Conservation (phyloP, 306 rosid genomes). For the Malus fusca region DNA sequence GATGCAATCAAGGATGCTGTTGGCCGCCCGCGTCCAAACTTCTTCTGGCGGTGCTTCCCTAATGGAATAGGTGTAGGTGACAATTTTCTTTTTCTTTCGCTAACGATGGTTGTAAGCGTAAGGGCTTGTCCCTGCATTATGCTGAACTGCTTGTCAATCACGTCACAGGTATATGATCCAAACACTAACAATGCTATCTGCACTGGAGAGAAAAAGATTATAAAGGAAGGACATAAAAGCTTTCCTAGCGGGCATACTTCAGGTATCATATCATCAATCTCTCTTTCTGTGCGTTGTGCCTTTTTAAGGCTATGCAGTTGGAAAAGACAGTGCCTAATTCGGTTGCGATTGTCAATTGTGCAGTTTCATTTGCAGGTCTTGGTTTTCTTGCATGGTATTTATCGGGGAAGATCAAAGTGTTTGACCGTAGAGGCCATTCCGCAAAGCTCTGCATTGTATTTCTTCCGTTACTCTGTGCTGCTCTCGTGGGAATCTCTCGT, state of each 20-base stretch:
- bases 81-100: background rate
- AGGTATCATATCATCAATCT: slow-evolving; percentile 12
- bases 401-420: slow-evolving; percentile 45
- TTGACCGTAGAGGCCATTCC: slow-evolving; percentile 42
- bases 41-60: slow-evolving; percentile 46
- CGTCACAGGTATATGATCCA: slow-evolving; percentile 23
- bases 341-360: slow-evolving; percentile 18
- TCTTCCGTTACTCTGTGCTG: slow-evolving; percentile 40
- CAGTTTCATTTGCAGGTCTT: slow-evolving; percentile 56
- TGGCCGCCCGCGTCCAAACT: slow-evolving; percentile 52
- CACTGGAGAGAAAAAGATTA: slow-evolving; percentile 8
- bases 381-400: slow-evolving; percentile 47
- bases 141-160: background rate
- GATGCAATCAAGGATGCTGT: slow-evolving; percentile 49
- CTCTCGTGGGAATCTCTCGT: slow-evolving; percentile 35
- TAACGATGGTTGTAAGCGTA: no score
- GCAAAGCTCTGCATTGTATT: slow-evolving; percentile 35
- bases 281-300: background rate
- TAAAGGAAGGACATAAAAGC: slow-evolving; percentile 54
- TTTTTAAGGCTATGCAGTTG: background rate
- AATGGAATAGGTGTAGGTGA: slow-evolving; percentile 30
- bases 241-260: slow-evolving; percentile 60
- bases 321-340: background rate
- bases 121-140: background rate
- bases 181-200: slow-evolving; percentile 28